Evolutionary conservation across 768 basidiomycete species (phyloP).

Genomic region (Kwoniella bestiolae): DNA sequence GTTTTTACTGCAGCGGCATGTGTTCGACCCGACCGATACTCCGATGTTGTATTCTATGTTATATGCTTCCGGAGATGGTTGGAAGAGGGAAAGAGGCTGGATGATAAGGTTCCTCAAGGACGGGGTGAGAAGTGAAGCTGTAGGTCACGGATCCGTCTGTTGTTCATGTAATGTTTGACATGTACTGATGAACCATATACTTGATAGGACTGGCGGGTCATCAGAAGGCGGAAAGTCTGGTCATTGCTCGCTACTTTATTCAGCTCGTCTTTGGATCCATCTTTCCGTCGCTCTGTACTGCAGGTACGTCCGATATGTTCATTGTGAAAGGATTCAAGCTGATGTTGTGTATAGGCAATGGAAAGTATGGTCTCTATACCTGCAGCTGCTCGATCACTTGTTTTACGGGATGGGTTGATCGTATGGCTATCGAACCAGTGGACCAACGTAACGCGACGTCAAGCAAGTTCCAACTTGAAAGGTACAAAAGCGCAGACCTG

Average conservation of each 20-base stretch:
- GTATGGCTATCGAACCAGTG: conserved; percentile 80
- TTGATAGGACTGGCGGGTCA: conserved; percentile 76
- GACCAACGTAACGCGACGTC: conserved; percentile 12
- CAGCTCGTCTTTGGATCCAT: conserved; percentile 67
- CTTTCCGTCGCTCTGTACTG: conserved; percentile 66
- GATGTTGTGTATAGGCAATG: conserved; percentile 62
- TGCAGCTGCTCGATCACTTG: conserved; percentile 71
- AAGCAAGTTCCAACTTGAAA: neutral
- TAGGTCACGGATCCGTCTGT: conserved; percentile 33
- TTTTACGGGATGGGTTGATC: conserved; percentile 73
- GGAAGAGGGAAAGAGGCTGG: conserved; percentile 89
- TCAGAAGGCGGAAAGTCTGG: conserved; percentile 84
- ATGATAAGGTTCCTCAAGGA: conserved; percentile 81
- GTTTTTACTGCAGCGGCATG: conserved; percentile 86
- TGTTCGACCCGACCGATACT: conserved; percentile 78
- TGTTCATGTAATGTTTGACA: neutral
- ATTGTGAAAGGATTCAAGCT: conserved; percentile 1
- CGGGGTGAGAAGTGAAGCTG: conserved; percentile 67
- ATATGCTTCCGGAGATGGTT: conserved; percentile 75
- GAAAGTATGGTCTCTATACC: conserved; percentile 73
- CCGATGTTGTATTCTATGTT: conserved; percentile 89
- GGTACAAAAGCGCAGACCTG: conserved; percentile 17
- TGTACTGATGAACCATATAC: conserved; percentile 1
- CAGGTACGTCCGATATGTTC: conserved; percentile 62
- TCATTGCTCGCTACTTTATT: conserved; percentile 81